Evolutionary conservation across 2,329 filamentous ascomycete genomes (phyloP).

Genomic region (Monilinia vaccinii-corymbosi): DNA sequence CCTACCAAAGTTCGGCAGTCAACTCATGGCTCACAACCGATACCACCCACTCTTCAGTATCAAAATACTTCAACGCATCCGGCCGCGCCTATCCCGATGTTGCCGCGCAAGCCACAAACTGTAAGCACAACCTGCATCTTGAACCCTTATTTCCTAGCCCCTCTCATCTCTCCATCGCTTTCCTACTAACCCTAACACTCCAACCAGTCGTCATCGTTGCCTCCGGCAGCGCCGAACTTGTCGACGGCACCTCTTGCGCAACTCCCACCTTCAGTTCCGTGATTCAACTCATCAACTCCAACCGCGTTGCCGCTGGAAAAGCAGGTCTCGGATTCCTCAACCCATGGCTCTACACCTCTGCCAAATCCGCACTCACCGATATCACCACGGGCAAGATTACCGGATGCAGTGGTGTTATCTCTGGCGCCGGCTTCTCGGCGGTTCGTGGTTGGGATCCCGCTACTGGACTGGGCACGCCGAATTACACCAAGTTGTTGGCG

Average conservation of each 20-base stretch:
- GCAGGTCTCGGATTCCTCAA: conserved; percentile 36
- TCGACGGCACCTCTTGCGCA: conserved; percentile 45
- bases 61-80: conserved; percentile 37
- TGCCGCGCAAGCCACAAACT: conserved; percentile 48
- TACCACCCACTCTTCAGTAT: conserved; percentile 36
- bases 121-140: background rate
- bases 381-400: conserved; percentile 32
- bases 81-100: conserved; percentile 45
- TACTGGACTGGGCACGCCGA: conserved; percentile 39
- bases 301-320: conserved; percentile 43
- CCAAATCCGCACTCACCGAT: conserved; percentile 34
- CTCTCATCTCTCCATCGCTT: background rate
- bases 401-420: conserved; percentile 30
- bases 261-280: conserved; percentile 49
- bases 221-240: conserved; percentile 29
- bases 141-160: too few species aligned
- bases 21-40: conserved; percentile 38
- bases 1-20: conserved; percentile 35
- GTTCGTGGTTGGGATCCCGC: conserved; percentile 37
- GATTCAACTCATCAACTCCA: conserved; percentile 54
- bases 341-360: conserved; percentile 34
- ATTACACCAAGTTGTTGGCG: conserved; percentile 15
- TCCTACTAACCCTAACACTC: background rate
- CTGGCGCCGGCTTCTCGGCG: conserved; percentile 2
- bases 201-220: conserved; percentile 30